A percentile compares a stretch with the other conserved stretches of the same genome.
Conservation (phyloP, 345 rosid species). For the Sonneratia alba region DNA sequence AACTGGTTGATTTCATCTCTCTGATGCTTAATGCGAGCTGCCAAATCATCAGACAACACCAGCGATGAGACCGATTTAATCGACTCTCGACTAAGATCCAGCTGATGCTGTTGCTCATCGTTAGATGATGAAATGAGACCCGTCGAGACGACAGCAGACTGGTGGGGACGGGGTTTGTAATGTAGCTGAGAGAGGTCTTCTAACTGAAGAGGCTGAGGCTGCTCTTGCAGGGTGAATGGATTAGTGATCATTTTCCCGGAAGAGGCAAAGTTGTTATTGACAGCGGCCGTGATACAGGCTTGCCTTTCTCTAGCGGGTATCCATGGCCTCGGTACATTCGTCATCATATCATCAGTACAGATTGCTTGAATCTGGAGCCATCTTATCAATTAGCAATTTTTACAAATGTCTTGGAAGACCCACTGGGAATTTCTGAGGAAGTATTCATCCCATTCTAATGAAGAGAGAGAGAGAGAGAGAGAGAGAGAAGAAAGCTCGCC, state of each 20-base stretch:
- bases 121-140: constrained; percentile 66
- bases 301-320: not conserved
- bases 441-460: not conserved
- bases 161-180: constrained; percentile 25
- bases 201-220: constrained; percentile 39
- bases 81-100: constrained; percentile 17
- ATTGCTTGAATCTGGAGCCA: not conserved
- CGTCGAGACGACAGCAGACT: constrained; percentile 61
- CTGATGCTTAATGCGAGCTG: constrained; percentile 53
- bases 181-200: constrained; percentile 49
- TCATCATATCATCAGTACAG: not conserved
- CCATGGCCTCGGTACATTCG: not conserved
- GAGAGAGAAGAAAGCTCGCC: constrained; percentile 11
- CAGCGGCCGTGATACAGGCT: not conserved
- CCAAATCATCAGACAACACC: constrained; percentile 29
- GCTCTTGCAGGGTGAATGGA: constrained; percentile 19
- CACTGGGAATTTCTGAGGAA: not conserved
- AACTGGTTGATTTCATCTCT: constrained; percentile 65
- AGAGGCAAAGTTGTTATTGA: not conserved
- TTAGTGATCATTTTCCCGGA: not conserved
- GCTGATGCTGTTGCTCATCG: constrained; percentile 33
- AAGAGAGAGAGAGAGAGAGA: not conserved
- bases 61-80: constrained; percentile 16
- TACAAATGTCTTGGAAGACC: not conserved
- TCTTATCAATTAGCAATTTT: not conserved